A percentile compares a stretch with the other conserved stretches of the same genome.
Evolutionary conservation across 192 early-diverging fungal species (phyloP).

Genomic region (Coemansia sp.): DNA sequence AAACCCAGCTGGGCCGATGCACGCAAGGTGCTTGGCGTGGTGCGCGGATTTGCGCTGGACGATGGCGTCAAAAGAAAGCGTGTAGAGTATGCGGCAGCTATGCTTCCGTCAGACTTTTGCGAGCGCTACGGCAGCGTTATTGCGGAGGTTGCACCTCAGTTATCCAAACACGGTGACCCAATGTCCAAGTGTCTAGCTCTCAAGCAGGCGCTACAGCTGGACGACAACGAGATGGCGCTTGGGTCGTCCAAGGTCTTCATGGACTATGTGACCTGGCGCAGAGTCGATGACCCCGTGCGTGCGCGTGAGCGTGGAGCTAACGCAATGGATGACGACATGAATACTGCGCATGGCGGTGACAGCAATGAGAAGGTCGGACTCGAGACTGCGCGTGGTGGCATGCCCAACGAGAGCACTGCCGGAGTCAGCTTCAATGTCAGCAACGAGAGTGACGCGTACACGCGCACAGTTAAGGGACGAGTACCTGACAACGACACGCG

Average conservation of each 20-base stretch:
- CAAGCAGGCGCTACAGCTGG: conserved; percentile 26
- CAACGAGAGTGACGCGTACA: conserved; percentile 23
- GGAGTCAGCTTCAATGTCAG: conserved; percentile 34
- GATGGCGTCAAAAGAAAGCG: conserved; percentile 64
- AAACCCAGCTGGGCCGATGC: conserved; percentile 67
- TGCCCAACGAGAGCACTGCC: conserved; percentile 11
- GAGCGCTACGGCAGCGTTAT: conserved; percentile 65
- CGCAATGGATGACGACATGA: conserved; percentile 18
- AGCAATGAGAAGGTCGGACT: conserved; percentile 22
- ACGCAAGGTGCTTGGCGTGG: conserved; percentile 62
- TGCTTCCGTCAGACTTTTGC: conserved; percentile 77
- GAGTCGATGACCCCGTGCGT: conserved; percentile 67
- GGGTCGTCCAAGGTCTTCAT: conserved; percentile 65
- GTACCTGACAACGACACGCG: conserved; percentile 46
- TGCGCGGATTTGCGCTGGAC: conserved; percentile 62
- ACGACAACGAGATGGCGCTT: conserved; percentile 24
- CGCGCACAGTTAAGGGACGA: conserved; percentile 31
- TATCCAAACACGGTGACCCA: conserved; percentile 13
- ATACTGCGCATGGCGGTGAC: conserved; percentile 24
- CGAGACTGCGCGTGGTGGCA: conserved; percentile 13
- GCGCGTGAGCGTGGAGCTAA: conserved; percentile 58
- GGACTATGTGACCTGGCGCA: conserved; percentile 63
- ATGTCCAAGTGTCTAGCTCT: conserved; percentile 25
- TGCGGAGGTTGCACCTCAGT: conserved; percentile 22
- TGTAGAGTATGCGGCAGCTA: conserved; percentile 67